These are phyloP conservation scores for Aphanomyces astaci DNA, from an alignment of 352 stramenopile genomes.

Conservation along the genomic window DNA sequence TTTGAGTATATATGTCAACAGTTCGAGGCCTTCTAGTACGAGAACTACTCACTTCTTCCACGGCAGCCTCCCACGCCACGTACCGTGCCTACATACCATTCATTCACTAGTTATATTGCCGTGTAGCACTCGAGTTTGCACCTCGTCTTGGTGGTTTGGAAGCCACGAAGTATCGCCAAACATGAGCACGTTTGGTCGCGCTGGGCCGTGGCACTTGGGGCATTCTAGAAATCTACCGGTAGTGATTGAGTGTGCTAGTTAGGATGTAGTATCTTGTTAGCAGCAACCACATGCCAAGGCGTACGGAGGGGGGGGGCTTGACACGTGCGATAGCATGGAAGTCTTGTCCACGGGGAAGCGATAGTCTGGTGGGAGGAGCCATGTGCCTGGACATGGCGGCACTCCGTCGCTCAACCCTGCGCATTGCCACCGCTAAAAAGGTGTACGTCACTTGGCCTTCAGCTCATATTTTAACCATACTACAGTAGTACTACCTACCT, in stretches of 20 bases:
- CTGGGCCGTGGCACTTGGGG: conserved; percentile 44
- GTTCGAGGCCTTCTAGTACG: not conserved
- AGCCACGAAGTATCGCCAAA: conserved; percentile 85
- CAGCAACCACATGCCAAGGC: not conserved
- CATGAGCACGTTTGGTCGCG: conserved; percentile 86
- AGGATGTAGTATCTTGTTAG: conserved; percentile 9
- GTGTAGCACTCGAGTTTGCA: conserved; percentile 22
- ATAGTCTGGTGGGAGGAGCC: conserved; percentile 41
- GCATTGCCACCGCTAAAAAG: conserved; percentile 45
- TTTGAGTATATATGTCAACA: no score
- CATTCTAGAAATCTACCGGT: conserved; percentile 35
- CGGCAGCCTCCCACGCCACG: conserved; percentile 66
- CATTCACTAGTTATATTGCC: not conserved
- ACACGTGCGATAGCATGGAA: conserved; percentile 53
- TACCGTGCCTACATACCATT: conserved; percentile 44
- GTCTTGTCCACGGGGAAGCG: conserved; percentile 53
- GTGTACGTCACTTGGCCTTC: no score
- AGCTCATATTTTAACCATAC: not conserved
- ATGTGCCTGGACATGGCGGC: conserved; percentile 36
- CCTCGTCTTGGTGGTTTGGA: conserved; percentile 58
- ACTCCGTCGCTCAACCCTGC: conserved; percentile 29
- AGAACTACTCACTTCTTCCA: conserved; percentile 32
- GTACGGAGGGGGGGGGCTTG: conserved; percentile 5
- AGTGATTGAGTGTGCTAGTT: conserved; percentile 7
- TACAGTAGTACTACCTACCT: conserved; percentile 49